Base-by-base conservation (phyloP, 2,329 filamentous ascomycete genomes). In the Fusarium citri region DNA sequence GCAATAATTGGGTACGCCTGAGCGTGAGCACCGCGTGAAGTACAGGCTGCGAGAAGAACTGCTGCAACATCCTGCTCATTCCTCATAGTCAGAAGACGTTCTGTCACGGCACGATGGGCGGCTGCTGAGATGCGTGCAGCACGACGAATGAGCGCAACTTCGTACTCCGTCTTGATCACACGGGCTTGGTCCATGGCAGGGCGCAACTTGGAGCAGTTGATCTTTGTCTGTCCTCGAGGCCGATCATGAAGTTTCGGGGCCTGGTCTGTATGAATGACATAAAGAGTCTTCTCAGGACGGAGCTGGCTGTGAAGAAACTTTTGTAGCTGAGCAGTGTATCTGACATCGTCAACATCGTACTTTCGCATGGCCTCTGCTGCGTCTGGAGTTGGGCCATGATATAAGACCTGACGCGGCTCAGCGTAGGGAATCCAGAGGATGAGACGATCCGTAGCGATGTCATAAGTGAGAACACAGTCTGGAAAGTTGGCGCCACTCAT, bases 1-100 rank as follows among this genome's bases (percentile, higher is more conserved):
- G 93, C 93, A 72, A 99, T 98, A n/a, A 94, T 88, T 48, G 91
- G 88, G 78, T 99, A 99, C 0, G 95, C 90, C 82, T 97, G 93
- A 53, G 88, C 84, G 68, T 91, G 92, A 6, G 93, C 91, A 66
- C 92, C 92, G 55, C 87, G 84, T 10, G 90, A 86, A 51, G 92
- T 89, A 78, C 94, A 97, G 23, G 88, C 87, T 34, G 88, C 86
- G 25, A 91, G 83, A 76, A 97, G 97, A 14, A 91, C 83, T 45
- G 92, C 94, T 76, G 97, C 92, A 26, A 97, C 87, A 72, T 98
- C 89, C 37, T 92, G 88, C 82, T 99, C 95, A 72, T 92, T 97
- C 20, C 80, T 84, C 66, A 94, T 88, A 2, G 78, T 77, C 23
- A 85, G 84, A 23, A 96, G 84, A 4, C 85, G 84, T 68, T 86